A percentile compares a stretch with the other conserved stretches of the same genome.
These are phyloP conservation scores for Aspergillus eucalypticola DNA, from an alignment of 2,329 filamentous ascomycete species.

Conservation along the genomic window DNA sequence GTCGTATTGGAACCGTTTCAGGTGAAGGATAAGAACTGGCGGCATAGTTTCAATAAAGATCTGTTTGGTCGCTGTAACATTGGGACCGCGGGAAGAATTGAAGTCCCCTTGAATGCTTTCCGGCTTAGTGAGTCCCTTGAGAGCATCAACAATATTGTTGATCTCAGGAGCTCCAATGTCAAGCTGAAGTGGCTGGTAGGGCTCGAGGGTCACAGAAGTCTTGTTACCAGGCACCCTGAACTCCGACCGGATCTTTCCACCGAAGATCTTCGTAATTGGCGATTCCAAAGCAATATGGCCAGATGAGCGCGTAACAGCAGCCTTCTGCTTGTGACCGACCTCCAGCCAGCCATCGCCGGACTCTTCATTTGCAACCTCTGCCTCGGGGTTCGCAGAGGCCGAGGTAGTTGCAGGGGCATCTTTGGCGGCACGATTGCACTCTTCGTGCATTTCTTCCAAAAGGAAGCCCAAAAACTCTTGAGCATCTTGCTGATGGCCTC, in stretches of 20 bases:
- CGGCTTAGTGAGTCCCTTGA: constrained; percentile 78
- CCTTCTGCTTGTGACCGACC: constrained; percentile 87
- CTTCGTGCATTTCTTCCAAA: constrained; percentile 88
- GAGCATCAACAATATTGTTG: constrained; percentile 86
- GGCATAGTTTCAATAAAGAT: constrained; percentile 90
- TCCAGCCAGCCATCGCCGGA: constrained; percentile 80
- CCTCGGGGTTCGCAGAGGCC: constrained; percentile 38
- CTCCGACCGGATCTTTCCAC: constrained; percentile 86
- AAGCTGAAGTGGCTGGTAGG: constrained; percentile 90
- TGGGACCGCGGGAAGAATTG: constrained; percentile 72
- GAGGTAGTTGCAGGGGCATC: constrained; percentile 40
- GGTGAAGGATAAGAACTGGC: constrained; percentile 86
- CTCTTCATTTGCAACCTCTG: constrained; percentile 42
- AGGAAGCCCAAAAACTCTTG: constrained; percentile 96
- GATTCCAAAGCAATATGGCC: constrained; percentile 72
- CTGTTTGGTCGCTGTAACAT: constrained; percentile 83
- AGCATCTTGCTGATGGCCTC: constrained; percentile 95
- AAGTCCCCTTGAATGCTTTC: constrained; percentile 87
- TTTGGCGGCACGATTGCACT: constrained; percentile 77
- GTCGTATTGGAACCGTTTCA: constrained; percentile 97
- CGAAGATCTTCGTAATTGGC: constrained; percentile 91
- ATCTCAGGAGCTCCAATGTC: constrained; percentile 88
- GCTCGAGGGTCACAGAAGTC: constrained; percentile 86
- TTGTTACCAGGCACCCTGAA: constrained; percentile 83
- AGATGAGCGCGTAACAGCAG: constrained; percentile 82